Evolutionary conservation across 2,329 filamentous ascomycete species (phyloP).

Genomic region (Dothideomycetes sp.): DNA sequence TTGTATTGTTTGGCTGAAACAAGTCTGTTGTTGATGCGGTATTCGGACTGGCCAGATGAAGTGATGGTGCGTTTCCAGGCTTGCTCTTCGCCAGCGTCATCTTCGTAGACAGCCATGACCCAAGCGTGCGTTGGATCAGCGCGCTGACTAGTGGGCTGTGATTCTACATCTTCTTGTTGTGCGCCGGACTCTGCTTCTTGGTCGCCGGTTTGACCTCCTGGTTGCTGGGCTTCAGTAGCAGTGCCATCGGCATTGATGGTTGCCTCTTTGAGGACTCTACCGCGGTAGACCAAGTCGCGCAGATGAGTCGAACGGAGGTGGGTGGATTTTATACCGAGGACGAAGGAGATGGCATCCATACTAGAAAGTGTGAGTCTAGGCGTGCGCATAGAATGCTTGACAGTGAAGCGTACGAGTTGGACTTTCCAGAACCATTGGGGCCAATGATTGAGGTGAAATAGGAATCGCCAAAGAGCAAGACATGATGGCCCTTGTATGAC

Average conservation of each 20-base stretch:
- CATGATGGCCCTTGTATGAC: slow-evolving; percentile 96
- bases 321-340: slow-evolving; percentile 97
- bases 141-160: slow-evolving; percentile 54
- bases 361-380: no score
- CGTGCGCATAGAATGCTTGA: no score
- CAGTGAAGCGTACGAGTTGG: no score
- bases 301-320: slow-evolving; percentile 90
- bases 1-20: slow-evolving; percentile 92
- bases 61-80: slow-evolving; percentile 95
- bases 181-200: slow-evolving; percentile 27
- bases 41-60: slow-evolving; percentile 79
- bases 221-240: slow-evolving; percentile 40
- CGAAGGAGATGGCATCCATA: slow-evolving; percentile 99
- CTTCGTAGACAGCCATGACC: slow-evolving; percentile 99
- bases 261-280: slow-evolving; percentile 81
- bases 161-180: slow-evolving; percentile 33
- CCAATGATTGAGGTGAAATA: slow-evolving; percentile 99
- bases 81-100: slow-evolving; percentile 90
- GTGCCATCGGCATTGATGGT: slow-evolving; percentile 88
- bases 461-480: slow-evolving; percentile 87
- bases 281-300: slow-evolving; percentile 91
- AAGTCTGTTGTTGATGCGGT: slow-evolving; percentile 86
- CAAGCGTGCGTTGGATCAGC: slow-evolving; percentile 88
- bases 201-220: slow-evolving; percentile 48
- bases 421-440: slow-evolving; percentile 98